phyloP scores from a whole-genome alignment of 192 early-diverging fungal species.

The Cetraspora pellucida region DNA sequence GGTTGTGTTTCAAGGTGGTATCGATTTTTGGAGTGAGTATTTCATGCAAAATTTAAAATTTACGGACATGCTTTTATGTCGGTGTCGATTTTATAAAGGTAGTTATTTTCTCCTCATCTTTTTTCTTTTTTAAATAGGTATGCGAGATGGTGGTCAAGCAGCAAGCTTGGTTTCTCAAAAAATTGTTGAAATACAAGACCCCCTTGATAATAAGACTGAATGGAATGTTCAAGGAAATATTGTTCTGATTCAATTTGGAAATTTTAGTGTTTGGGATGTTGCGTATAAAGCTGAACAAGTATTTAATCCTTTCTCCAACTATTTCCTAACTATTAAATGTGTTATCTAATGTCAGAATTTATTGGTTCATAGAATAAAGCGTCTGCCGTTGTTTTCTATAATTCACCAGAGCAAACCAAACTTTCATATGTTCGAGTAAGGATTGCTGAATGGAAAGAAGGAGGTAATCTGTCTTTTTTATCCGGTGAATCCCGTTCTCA shows the following conservation, averaged over 20 bases:
- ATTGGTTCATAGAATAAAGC: constrained; percentile 48
- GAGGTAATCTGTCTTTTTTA: too few relatives aligned
- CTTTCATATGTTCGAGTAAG: constrained; percentile 59
- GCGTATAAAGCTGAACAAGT: constrained; percentile 61
- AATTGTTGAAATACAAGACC: constrained; percentile 47
- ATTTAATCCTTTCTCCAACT: not conserved
- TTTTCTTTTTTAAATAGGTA: constrained; percentile 35
- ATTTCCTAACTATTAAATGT: not conserved
- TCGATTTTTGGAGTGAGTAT: constrained; percentile 53
- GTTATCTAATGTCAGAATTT: not conserved
- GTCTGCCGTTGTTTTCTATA: constrained; percentile 61
- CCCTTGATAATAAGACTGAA: constrained; percentile 48
- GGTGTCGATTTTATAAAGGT: not conserved
- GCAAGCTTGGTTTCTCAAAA: constrained; percentile 48
- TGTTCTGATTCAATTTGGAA: constrained; percentile 50
- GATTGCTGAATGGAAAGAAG: constrained; percentile 63
- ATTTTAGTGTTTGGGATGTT: constrained; percentile 57
- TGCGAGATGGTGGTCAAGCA: constrained; percentile 62
- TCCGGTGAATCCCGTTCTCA: too few relatives aligned
- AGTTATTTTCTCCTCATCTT: not conserved
- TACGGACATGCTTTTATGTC: not conserved
- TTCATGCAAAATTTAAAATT: not conserved
- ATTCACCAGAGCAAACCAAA: constrained; percentile 43
- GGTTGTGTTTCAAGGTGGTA: constrained; percentile 44
- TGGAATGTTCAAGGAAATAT: constrained; percentile 52